Base-by-base conservation (phyloP, 2,329 filamentous ascomycete species). In the Pyricularia grisea region DNA sequence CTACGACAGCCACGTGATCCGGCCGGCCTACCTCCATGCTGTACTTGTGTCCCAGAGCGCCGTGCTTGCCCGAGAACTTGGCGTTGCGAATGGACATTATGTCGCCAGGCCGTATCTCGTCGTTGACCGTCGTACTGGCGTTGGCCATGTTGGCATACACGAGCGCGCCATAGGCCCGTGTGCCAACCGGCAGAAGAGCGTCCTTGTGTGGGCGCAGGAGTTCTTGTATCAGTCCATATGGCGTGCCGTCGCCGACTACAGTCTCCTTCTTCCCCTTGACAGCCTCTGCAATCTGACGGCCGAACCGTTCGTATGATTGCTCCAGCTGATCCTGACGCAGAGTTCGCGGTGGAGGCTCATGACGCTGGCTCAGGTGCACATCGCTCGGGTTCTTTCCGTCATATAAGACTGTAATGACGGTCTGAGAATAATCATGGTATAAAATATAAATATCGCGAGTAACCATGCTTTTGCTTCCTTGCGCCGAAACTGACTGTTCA, bases 61-160 rank as follows among this genome's bases (percentile, higher is more conserved):
- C 95, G 73, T 94, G 92, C 79, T 97, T 97, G 70, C 95, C 95
- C 79, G 97, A 93, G 81, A 99, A 97, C 73, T 90, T 92, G 58
- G 94, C 92, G 74, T 97, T 97, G 73, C 95, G 92, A 76, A 99
- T 90, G 20, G 90, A 94, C 69, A 99, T 88, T 71, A 99, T 93
- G 76, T 99, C 95, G 67, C 95, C 95, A 0, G 86, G 85, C 0
- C 95, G 89, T 73, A 99, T 99, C 80, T 97, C 93, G 76, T 98
- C 95, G 74, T 91, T 90, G 74, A 96, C 92, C 75, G 92, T 89
- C 4, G 93, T 94, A 7, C 92, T 93, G 2, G 95, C 94, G 77
- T 99, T 99, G 75, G 92, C 95, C 70, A 98, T 86, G 77, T 99
- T 99, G 72, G 92, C 88, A 79, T 99, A 99, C 17, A 99, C 93